phyloP scores from a whole-genome alignment of 345 rosid genomes.

The Camelina sativa region DNA sequence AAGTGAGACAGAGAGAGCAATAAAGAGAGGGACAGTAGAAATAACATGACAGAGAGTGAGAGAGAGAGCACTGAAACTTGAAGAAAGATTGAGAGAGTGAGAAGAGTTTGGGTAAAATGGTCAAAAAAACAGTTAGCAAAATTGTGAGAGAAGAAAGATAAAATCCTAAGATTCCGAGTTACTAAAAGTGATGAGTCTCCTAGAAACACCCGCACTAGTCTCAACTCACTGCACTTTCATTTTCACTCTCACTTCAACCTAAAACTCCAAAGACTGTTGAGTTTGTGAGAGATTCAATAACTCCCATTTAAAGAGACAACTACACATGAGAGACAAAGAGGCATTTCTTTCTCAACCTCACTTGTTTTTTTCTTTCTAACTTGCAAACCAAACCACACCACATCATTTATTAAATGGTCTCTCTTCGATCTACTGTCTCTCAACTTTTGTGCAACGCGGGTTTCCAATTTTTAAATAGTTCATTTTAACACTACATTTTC shows the following conservation, averaged over 20 bases:
- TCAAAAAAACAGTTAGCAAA: slow-evolving; percentile 39
- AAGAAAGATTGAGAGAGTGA: slow-evolving; percentile 25
- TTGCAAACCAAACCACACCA: slow-evolving; percentile 45
- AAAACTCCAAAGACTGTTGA: slow-evolving; percentile 35
- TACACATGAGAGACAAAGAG: slow-evolving; percentile 75
- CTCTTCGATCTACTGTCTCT: slow-evolving; percentile 34
- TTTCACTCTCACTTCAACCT: slow-evolving; percentile 45
- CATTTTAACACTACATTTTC: slow-evolving; percentile 5
- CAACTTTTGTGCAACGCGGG: slow-evolving; percentile 27
- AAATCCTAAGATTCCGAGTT: slow-evolving; percentile 85
- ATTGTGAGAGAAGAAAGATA: slow-evolving; percentile 50
- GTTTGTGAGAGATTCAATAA: slow-evolving; percentile 33
- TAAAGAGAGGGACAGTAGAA: slow-evolving; percentile 32
- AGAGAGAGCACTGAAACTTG: slow-evolving; percentile 57
- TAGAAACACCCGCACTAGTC: slow-evolving; percentile 67
- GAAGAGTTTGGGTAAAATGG: slow-evolving; percentile 34
- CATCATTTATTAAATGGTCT: slow-evolving; percentile 27
- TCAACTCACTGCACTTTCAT: slow-evolving; percentile 63
- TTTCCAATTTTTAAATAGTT: slow-evolving; percentile 17
- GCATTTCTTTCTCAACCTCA: slow-evolving; percentile 44
- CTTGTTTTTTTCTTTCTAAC: slow-evolving; percentile 46
- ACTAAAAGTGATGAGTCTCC: slow-evolving; percentile 66
- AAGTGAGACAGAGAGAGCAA: slow-evolving; percentile 18
- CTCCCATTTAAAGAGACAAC: slow-evolving; percentile 60
- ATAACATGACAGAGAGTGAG: slow-evolving; percentile 26